Evolutionary conservation across 257 asterid genomes (phyloP).

Genomic region (Solanum corneliomulleri): DNA sequence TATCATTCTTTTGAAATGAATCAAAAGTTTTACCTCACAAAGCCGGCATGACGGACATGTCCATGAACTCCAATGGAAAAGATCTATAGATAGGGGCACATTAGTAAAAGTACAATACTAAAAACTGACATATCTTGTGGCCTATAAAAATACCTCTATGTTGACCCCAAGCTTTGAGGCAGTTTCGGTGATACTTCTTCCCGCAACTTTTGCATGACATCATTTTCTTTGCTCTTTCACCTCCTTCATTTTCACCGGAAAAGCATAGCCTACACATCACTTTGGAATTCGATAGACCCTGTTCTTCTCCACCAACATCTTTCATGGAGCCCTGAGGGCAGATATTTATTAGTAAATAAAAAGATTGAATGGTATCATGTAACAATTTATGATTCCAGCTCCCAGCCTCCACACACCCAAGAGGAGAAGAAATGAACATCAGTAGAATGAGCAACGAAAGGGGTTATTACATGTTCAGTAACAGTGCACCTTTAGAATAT

Average conservation of each 20-base stretch:
- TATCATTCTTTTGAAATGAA: conserved; percentile 2
- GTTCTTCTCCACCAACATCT: conserved; percentile 65
- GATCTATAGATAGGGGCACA: conserved; percentile 43
- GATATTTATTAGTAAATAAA: not conserved
- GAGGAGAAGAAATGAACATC: not conserved
- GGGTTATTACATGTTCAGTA: not conserved
- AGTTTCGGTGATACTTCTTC: conserved; percentile 81
- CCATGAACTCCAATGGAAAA: conserved; percentile 99
- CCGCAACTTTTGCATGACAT: conserved; percentile 78
- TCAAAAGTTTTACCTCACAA: conserved; percentile 63
- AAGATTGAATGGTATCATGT: not conserved
- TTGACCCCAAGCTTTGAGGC: conserved; percentile 86
- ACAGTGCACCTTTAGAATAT: not conserved
- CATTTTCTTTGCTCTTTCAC: conserved; percentile 86
- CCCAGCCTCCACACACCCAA: not conserved
- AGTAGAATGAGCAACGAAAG: not conserved
- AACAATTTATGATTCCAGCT: not conserved
- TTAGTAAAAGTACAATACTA: conserved; percentile 2
- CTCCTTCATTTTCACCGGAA: conserved; percentile 76
- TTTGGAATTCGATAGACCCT: conserved; percentile 55
- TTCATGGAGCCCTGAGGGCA: conserved; percentile 31
- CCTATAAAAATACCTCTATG: conserved; percentile 53
- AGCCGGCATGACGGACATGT: conserved; percentile 86
- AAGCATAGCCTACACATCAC: conserved; percentile 86
- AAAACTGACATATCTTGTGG: not conserved